Percentiles rank a stretch among this genome's conserved stretches.
Evolutionary conservation across 768 basidiomycete genomes (phyloP).

Genomic region (Crucibulum laeve): DNA sequence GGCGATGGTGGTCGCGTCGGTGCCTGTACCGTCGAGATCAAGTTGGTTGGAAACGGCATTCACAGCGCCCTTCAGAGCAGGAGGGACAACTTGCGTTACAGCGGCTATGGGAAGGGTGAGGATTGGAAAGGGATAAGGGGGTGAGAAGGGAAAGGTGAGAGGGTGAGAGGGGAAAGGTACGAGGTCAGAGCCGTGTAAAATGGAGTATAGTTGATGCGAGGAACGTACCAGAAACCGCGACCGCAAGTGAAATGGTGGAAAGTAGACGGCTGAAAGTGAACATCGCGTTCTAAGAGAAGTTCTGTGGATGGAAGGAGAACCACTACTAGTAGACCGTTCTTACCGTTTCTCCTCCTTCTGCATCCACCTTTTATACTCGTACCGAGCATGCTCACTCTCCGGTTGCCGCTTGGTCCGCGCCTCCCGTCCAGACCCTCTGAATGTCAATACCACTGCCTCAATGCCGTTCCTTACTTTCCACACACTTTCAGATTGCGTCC

Average conservation of each 20-base stretch:
- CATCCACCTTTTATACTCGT: neutral
- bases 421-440: too few relatives aligned
- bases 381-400: neutral
- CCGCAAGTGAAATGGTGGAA: slow-evolving; percentile 13
- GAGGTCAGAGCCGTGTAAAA: neutral
- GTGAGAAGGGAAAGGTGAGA: too few relatives aligned
- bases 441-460: neutral
- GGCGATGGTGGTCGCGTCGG: slow-evolving; percentile 29
- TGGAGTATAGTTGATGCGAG: neutral
- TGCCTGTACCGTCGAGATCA: slow-evolving; percentile 18
- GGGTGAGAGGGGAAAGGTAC: neutral
- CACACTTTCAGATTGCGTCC: too few relatives aligned
- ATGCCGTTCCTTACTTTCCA: neutral
- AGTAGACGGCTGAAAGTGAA: slow-evolving; percentile 8
- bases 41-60: slow-evolving; percentile 16
- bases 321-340: neutral
- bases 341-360: neutral
- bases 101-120: slow-evolving; percentile 13
- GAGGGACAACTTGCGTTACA: slow-evolving; percentile 18
- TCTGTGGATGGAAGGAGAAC: neutral
- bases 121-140: too few relatives aligned
- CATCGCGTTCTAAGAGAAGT: slow-evolving; percentile 5
- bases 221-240: slow-evolving; percentile 15
- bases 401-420: neutral
- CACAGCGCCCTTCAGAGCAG: slow-evolving; percentile 18